Base-by-base conservation (phyloP, 805 yeast species). In the Lipomyces yamanashiensis region DNA sequence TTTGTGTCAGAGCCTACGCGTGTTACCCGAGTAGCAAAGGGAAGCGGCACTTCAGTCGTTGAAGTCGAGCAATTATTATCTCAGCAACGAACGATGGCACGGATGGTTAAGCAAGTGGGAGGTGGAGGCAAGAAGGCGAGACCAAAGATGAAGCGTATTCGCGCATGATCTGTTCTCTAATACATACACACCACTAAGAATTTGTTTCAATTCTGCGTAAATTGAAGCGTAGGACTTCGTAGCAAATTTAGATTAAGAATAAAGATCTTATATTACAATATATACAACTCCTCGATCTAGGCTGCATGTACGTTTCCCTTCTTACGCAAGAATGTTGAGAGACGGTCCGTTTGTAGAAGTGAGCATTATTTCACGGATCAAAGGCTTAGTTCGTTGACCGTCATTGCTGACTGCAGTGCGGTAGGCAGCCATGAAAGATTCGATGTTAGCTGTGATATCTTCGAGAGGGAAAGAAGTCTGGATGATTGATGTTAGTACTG, bases 21-120 rank as follows among this genome's bases (percentile, higher is more conserved):
- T 75, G 85, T 93, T 56, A 84, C 92, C 4, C 83, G 99, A 71
- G 93, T 93, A 5, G 98, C 98, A 0, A 83, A 90, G 69, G 99
- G 99, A 8, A 87, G 97, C 2, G 99, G 98, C 23, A 90, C 97
- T 28, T 80, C 95, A 1, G 96, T 89, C 0, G 85, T 90, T 7
- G 98, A 93, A 70, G 97, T 93, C 36, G 98, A 93, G 75, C 90
- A 92, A 84, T 90, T 93, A 39, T 80, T 93, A 67, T 82, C 87
- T 78, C 98, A 95, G 78, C 96, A 90, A 75, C 85, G 89, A 75
- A 89, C 91, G 88, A 92, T 95, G 96, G 91, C 96, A 0, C 82
- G 87, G 58, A 90, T 93, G 95, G 97, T 97, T 1, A 88, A 87
- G 74, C 82, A 82, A 52, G 85, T 84, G 70, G 81, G 81, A 43